A percentile compares a stretch with the other conserved stretches of the same genome.
These are phyloP conservation scores for Yamadazyma triangularis DNA, from an alignment of 1,139 yeast genomes.

Conservation along the genomic window DNA sequence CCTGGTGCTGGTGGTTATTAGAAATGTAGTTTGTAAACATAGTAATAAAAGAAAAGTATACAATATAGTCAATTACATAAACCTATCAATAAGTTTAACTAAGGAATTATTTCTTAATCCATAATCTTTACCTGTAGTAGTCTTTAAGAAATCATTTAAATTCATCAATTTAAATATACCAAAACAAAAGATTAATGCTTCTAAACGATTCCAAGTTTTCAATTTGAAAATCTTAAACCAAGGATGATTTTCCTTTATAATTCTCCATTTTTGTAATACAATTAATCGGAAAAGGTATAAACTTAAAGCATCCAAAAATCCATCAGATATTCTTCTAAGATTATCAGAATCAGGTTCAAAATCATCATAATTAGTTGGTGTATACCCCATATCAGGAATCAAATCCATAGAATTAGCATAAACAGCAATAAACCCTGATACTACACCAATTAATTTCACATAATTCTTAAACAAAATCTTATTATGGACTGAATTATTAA, in stretches of 20 bases:
- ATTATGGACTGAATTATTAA: conserved; percentile 15
- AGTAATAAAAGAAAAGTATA: conserved; percentile 1
- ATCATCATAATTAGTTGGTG: conserved; percentile 11
- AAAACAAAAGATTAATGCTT: conserved; percentile 31
- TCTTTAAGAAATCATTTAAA: conserved; percentile 28
- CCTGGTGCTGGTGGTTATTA: conserved; percentile 53
- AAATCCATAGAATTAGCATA: conserved; percentile 21
- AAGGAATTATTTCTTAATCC: conserved; percentile 14
- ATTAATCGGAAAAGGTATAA: conserved; percentile 33
- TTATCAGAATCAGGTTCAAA: conserved; percentile 11
- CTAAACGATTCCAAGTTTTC: conserved; percentile 31
- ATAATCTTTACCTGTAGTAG: conserved; percentile 14
- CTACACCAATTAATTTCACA: conserved; percentile 32
- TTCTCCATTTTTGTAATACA: conserved; percentile 41
- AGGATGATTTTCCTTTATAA: conserved; percentile 37
- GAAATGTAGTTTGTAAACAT: not conserved
- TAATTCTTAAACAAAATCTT: conserved; percentile 31
- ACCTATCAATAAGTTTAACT: conserved; percentile 16
- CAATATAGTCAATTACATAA: conserved; percentile 15
- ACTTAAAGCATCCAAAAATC: conserved; percentile 27
- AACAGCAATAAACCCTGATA: conserved; percentile 29
- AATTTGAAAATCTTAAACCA: conserved; percentile 21
- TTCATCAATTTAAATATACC: conserved; percentile 41
- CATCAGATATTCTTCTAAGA: conserved; percentile 22
- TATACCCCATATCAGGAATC: conserved; percentile 23